Base-by-base conservation (phyloP, 177 flowering plant species). In the Vitis hybrid region DNA sequence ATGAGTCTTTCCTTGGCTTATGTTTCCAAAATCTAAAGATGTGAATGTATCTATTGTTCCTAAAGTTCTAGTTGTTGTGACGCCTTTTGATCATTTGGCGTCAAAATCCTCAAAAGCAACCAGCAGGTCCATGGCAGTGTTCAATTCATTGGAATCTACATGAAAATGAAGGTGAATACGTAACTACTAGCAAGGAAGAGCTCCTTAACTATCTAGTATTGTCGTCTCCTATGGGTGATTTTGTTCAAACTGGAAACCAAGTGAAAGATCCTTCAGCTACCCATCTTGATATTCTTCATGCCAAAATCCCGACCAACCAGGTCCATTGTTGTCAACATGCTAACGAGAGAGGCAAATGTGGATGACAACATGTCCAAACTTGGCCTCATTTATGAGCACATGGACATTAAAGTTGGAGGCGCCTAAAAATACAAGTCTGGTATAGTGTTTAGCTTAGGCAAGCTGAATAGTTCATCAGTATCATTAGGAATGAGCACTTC, bases 71-170 rank as follows among this genome's bases (percentile, higher is more conserved):
- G 30, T 3, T 26, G 30, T 26, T 3, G 5, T 26, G 30, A 26
- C 5, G 0, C 30, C 30, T 0, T 26, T 26, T 3, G 30, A 26
- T 26, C 5, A 26, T 3, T 3, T 3, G 30, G 30, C 30, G 0
- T 3, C 30, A 26, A 26, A 26, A 26, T 26, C 5, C 30, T 26
- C 30, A 0, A 26, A 26, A 26, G 5, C 30, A 26, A 26, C 30
- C 0, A 26, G 5, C 97, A 67, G 96, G 99, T 63, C 91, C 94
- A 77, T 96, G 99, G 97, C 95, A 92, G 72, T 96, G 99, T 71
- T 87, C 87, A 7, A 82, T 96, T 52, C 93, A 94, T 70, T 70
- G 88, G 57, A 86, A 82, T 14, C 69, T 91, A 73, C 89, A 92
- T 79, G 92, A 90, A 69, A 96, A 97, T 75, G 86, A 88, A 45